Evolutionary conservation across 495 filamentous ascomycete genomes (phyloP).

Genomic region (Melanomma pulvis-pyrius): DNA sequence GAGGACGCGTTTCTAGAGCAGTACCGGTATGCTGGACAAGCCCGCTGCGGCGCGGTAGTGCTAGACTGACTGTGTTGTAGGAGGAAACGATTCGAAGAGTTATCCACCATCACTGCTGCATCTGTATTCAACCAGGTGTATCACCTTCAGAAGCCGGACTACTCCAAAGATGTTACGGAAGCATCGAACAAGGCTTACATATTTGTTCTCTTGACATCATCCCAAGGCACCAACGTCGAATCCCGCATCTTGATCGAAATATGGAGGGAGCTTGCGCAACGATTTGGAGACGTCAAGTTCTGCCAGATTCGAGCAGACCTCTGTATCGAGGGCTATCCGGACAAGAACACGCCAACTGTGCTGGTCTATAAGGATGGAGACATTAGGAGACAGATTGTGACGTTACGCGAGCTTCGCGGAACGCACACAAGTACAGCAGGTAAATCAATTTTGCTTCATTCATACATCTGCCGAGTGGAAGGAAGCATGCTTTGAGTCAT

Average conservation of each 20-base stretch:
- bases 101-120: slow-evolving; percentile 71
- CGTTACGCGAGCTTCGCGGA: slow-evolving; percentile 76
- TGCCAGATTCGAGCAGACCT: slow-evolving; percentile 91
- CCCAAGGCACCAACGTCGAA: slow-evolving; percentile 75
- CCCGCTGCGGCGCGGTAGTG: slow-evolving; percentile 27
- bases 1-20: slow-evolving; percentile 88
- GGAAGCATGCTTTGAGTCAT: neutral
- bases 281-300: slow-evolving; percentile 94
- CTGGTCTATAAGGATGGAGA: slow-evolving; percentile 89
- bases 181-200: slow-evolving; percentile 74
- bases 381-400: slow-evolving; percentile 85
- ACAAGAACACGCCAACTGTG: slow-evolving; percentile 91
- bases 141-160: slow-evolving; percentile 91
- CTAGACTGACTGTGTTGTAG: slow-evolving; percentile 43
- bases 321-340: slow-evolving; percentile 96
- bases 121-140: slow-evolving; percentile 87
- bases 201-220: slow-evolving; percentile 82
- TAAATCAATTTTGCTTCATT: slow-evolving; percentile 40
- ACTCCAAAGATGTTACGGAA: slow-evolving; percentile 88
- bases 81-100: slow-evolving; percentile 79
- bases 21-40: slow-evolving; percentile 60
- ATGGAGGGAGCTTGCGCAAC: slow-evolving; percentile 81
- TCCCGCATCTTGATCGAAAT: slow-evolving; percentile 78
- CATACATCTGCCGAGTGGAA: neutral
- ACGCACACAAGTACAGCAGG: slow-evolving; percentile 66